Percentiles rank a stretch among this genome's conserved stretches.
These are phyloP conservation scores for Adansonia gregorii DNA, from an alignment of 441 rosid species.

Conservation along the genomic window DNA sequence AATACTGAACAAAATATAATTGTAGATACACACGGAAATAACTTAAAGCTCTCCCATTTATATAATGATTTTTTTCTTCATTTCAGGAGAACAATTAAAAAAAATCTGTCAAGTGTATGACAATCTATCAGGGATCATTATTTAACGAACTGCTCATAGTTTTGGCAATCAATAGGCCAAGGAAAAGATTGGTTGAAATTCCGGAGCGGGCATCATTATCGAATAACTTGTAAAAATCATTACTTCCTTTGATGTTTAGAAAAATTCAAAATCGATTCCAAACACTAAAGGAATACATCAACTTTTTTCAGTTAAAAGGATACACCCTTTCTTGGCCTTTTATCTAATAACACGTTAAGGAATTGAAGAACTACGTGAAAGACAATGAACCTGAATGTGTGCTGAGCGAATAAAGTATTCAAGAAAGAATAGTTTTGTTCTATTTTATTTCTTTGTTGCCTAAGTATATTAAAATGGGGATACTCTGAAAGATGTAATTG, in stretches of 20 bases:
- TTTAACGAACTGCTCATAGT: background rate
- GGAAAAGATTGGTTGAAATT: background rate
- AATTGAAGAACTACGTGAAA: background rate
- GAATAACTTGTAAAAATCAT: background rate
- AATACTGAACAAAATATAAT: background rate
- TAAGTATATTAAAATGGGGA: background rate
- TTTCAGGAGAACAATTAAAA: background rate
- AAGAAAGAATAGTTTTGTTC: background rate
- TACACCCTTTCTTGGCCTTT: constrained; percentile 2
- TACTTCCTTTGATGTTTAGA: background rate
- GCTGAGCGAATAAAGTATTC: background rate
- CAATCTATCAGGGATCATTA: constrained; percentile 10
- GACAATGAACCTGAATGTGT: constrained; percentile 11
- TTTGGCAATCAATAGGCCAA: background rate
- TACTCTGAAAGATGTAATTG: background rate
- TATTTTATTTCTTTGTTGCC: background rate
- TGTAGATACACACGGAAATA: constrained; percentile 19
- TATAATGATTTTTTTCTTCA: background rate
- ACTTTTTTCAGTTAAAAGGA: background rate
- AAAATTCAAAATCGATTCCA: background rate
- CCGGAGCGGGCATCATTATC: background rate
- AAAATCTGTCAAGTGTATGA: no score
- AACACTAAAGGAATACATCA: background rate
- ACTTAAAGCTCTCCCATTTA: background rate
- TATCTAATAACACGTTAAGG: background rate